Conservation (phyloP, 176 grass and related monocot species). For the Saccharum spontaneum region DNA sequence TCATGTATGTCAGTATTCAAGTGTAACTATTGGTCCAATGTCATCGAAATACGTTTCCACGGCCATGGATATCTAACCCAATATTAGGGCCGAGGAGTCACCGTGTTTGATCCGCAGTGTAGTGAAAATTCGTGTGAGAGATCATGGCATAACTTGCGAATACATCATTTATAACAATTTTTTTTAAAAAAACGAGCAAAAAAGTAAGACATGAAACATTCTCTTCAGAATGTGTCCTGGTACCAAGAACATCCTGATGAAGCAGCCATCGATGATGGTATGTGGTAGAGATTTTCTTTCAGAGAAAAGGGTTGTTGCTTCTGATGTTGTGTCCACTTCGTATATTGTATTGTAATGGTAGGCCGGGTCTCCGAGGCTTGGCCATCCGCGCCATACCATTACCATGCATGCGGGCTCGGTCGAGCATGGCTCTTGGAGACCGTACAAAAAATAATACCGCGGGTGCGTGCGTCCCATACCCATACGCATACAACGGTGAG, state of each 20-base stretch:
- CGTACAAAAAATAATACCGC: neutral
- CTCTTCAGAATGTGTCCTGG: neutral
- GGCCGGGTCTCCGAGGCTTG: neutral
- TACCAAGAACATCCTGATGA: neutral
- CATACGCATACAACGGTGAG: neutral
- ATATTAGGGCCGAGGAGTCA: neutral
- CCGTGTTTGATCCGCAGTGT: neutral
- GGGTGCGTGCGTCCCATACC: conserved; percentile 16
- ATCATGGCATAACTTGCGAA: neutral
- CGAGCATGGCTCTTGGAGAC: neutral
- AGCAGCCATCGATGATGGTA: neutral
- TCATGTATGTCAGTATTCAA: neutral
- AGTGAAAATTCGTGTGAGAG: neutral
- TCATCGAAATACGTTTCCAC: neutral
- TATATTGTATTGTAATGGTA: neutral
- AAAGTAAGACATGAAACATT: neutral
- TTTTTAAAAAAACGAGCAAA: neutral
- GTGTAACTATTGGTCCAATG: neutral
- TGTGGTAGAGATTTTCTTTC: neutral
- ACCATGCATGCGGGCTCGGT: no score
- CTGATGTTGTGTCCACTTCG: neutral
- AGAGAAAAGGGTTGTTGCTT: neutral
- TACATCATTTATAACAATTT: neutral
- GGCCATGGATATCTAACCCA: no score
- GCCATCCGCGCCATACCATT: neutral